phyloP scores from a whole-genome alignment of 2,329 filamentous ascomycete genomes.

The Alternaria consortialis region DNA sequence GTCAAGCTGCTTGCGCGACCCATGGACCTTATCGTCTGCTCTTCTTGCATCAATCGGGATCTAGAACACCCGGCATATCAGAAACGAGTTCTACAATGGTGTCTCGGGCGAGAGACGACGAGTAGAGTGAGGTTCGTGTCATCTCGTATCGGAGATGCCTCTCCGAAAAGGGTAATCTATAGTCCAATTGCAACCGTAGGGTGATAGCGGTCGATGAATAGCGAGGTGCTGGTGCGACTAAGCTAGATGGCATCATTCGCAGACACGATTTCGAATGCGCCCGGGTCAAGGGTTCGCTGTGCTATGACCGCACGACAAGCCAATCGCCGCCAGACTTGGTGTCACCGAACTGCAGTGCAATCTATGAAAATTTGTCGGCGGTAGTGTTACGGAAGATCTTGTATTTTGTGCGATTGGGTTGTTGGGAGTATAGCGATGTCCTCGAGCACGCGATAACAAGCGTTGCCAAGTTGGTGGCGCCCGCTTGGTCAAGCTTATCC shows the following conservation, averaged over 20 bases:
- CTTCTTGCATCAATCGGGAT: neutral
- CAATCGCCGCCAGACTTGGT: neutral
- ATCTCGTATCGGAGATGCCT: neutral
- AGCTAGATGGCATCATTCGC: neutral
- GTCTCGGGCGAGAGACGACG: neutral
- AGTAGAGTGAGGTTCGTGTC: neutral
- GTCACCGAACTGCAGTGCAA: neutral
- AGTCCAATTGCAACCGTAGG: neutral
- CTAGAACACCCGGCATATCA: conserved; percentile 1
- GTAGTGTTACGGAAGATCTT: neutral
- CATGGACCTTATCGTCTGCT: neutral
- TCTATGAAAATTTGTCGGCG: neutral
- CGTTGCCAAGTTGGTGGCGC: conserved; percentile 6
- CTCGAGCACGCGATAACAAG: conserved; percentile 1
- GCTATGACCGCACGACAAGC: neutral
- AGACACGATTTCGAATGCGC: conserved; percentile 2
- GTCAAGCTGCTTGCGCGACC: neutral
- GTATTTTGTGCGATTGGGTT: neutral
- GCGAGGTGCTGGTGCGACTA: neutral
- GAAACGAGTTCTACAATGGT: neutral
- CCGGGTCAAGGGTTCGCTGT: neutral
- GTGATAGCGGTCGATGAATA: neutral
- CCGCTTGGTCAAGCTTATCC: neutral
- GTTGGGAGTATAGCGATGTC: neutral
- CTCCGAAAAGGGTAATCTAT: neutral